Base-by-base conservation (phyloP, 306 rosid species). In the Astragalus glycyphyllos region DNA sequence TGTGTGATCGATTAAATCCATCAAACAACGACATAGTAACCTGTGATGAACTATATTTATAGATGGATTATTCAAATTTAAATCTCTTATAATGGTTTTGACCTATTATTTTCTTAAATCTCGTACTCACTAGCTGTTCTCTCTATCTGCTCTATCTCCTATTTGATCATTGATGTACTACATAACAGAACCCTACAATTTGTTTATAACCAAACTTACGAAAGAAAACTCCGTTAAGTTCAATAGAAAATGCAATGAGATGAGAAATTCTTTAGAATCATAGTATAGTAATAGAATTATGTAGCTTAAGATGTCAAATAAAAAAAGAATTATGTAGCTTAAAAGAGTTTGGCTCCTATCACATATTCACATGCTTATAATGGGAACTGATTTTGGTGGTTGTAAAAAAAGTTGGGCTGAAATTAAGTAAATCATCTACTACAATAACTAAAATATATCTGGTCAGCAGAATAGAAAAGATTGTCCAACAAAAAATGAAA, bases 381-480 rank as follows among this genome's bases (percentile, higher is more conserved):
- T 56, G 6, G 66, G 66, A 15, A 59, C 47, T 8, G 48, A 37
- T 4, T 59, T 8, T 40, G 50, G 5, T 37, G 4, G 0, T 17
- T 37, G 13, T 59, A 14, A 61, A 16, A 16, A 40, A 61, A 9
- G 8, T 7, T 31, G 2, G 57, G 59, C 23, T 45, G 49, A 69
- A 37, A 5, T 16, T 16, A 11, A 45, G 34, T 53, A n/a, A 69
- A 77, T 32, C 15, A 45, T 55, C 16, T n/a, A 61, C 16, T n/a
- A 61, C 13, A 58, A 53, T 70, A 69, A 61, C 23, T n/a, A 68
- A 42, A 14, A 58, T 31, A 34, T n/a, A 31, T 11, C 3, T 17
- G 4, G 44, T n/a, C 58, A 4, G 2, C 46, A 40, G 15, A 53
- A 51, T 40, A 31, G 2, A 59, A 7, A 65, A 65, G n/a, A 26